phyloP scores from a whole-genome alignment of 192 early-diverging fungal genomes.

The Cladochytrium replicatum region DNA sequence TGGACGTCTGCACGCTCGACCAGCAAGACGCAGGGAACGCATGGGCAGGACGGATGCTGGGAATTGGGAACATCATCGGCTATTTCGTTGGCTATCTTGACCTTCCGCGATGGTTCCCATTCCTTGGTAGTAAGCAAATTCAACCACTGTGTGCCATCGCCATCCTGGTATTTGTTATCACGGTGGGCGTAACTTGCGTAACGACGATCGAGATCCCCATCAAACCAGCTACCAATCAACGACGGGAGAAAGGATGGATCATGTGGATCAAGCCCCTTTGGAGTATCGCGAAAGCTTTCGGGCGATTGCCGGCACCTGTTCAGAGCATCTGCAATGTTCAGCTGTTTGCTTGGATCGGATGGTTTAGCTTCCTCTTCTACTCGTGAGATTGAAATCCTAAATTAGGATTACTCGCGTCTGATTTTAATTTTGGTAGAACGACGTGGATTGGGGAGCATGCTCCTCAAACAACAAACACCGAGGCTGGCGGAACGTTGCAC shows the following conservation, averaged over 20 bases:
- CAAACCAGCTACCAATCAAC: constrained; percentile 13
- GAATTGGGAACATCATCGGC: constrained; percentile 70
- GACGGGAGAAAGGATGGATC: constrained; percentile 19
- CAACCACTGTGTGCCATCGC: constrained; percentile 72
- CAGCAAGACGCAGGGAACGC: constrained; percentile 77
- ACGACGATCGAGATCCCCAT: constrained; percentile 36
- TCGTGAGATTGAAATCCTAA: constrained; percentile 33
- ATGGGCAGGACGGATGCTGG: constrained; percentile 79
- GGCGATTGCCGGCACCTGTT: constrained; percentile 56
- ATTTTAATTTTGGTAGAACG: constrained; percentile 31
- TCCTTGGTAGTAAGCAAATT: constrained; percentile 64
- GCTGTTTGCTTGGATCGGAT: constrained; percentile 92
- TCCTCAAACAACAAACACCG: constrained; percentile 1
- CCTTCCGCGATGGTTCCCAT: constrained; percentile 53
- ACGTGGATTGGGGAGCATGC: constrained; percentile 55
- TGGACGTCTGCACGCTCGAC: constrained; percentile 67
- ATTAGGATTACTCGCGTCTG: neutral
- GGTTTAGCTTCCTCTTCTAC: constrained; percentile 96
- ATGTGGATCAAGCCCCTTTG: constrained; percentile 22
- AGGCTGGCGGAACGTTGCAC: constrained; percentile 11
- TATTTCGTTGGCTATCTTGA: constrained; percentile 81
- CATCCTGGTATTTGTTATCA: constrained; percentile 44
- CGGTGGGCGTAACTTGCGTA: constrained; percentile 59
- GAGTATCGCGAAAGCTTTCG: constrained; percentile 33
- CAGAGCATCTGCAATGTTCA: constrained; percentile 78